These are phyloP conservation scores for Sporothrix protearum DNA, from an alignment of 2,329 filamentous ascomycete species.

Conservation along the genomic window DNA sequence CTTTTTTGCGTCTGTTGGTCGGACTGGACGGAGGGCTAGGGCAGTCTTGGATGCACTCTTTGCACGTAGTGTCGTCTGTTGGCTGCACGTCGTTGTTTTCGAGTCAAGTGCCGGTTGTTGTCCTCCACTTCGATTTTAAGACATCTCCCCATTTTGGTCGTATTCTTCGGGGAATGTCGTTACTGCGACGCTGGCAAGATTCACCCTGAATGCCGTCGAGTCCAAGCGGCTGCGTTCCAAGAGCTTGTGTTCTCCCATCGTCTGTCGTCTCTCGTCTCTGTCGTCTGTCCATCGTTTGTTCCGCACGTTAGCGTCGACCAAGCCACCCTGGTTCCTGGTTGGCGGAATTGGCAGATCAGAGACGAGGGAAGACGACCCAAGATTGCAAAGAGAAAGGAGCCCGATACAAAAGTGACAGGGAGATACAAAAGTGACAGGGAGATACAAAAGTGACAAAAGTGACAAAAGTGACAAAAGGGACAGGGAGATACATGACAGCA, in stretches of 20 bases:
- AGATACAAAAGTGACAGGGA: no score
- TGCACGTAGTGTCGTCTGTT: not conserved
- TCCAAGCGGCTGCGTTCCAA: no score
- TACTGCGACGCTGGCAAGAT: not conserved
- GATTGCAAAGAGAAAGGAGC: not conserved
- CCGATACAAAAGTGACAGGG: not conserved
- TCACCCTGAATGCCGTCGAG: not conserved
- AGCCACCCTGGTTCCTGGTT: not conserved
- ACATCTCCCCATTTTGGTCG: no score
- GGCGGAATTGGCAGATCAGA: not conserved
- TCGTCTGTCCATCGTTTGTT: not conserved
- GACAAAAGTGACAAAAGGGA: not conserved
- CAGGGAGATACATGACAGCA: not conserved
- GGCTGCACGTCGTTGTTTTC: conserved; percentile 3
- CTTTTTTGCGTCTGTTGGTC: not conserved
- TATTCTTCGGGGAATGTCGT: no score
- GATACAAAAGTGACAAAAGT: not conserved
- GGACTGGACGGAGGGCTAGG: not conserved
- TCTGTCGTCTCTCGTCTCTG: not conserved
- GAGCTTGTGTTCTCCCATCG: not conserved
- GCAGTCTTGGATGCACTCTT: not conserved
- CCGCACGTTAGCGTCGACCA: not conserved
- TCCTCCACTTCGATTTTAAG: not conserved
- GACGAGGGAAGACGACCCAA: not conserved
- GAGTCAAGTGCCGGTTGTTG: not conserved